Conservation (phyloP, 305 asterid genomes). For the Andrographis paniculata region DNA sequence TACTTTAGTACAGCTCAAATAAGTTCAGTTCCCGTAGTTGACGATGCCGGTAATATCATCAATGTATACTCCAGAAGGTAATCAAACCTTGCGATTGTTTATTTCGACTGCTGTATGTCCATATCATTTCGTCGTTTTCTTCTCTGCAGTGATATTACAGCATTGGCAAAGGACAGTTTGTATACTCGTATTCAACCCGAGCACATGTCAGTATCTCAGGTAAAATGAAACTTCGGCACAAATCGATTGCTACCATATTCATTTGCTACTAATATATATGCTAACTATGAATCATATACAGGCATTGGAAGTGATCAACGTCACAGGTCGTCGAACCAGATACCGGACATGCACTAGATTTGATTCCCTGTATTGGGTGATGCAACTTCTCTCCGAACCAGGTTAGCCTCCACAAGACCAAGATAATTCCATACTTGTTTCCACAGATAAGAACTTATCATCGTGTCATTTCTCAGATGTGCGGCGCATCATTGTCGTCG, state of each 20-base stretch:
- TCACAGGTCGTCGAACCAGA: constrained; percentile 22
- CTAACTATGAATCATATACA: constrained; percentile 24
- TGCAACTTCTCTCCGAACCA: constrained; percentile 61
- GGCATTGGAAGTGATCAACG: constrained; percentile 43
- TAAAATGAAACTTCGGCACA: constrained; percentile 19
- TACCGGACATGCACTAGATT: constrained; percentile 52
- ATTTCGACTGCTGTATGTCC: neutral
- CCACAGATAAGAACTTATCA: too few species aligned
- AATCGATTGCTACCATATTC: too few species aligned
- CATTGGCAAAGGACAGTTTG: constrained; percentile 43
- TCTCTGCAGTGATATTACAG: constrained; percentile 51
- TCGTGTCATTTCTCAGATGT: constrained; percentile 29
- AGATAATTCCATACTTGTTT: neutral
- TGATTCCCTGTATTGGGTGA: constrained; percentile 49
- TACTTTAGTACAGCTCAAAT: constrained; percentile 41
- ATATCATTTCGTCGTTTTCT: constrained; percentile 6
- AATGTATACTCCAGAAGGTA: constrained; percentile 62
- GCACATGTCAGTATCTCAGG: constrained; percentile 48
- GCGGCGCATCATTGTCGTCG: constrained; percentile 46
- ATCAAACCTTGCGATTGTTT: constrained; percentile 6
- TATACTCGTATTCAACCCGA: constrained; percentile 49
- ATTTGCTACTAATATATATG: too few species aligned
- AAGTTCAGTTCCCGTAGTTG: constrained; percentile 67
- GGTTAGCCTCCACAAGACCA: constrained; percentile 24
- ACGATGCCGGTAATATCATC: constrained; percentile 36